Base-by-base conservation (phyloP, 148 eudicot genomes). In the Amaranthus cruentus region DNA sequence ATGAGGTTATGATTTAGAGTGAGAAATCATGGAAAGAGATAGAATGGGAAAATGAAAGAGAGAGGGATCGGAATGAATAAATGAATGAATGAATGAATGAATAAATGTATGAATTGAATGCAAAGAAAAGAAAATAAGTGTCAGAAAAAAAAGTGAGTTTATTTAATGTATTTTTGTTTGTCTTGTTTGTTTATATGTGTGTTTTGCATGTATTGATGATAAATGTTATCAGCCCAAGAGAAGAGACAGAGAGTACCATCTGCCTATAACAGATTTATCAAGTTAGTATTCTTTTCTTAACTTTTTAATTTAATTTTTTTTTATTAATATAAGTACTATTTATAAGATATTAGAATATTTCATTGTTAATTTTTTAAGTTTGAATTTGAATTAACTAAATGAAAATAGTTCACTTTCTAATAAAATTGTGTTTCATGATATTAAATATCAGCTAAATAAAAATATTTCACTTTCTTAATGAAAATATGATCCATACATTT, bases 221-320 rank as follows among this genome's bases (percentile, higher is more conserved):
- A 53, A 67, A 42, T 69, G 74, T 57, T 61, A n/a, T 47, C 47
- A 95, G 98, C 97, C 68, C 97, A 97, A 78, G 98, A 95, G 89
- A 95, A 95, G 86, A 85, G 98, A 87, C 98, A 95, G 88, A 85
- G 98, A 88, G 97, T 94, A 81, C 98, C 98, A 67, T 92, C 97
- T 66, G 96, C 98, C 62, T 95, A 95, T 83, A 95, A 95, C 81
- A 88, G 97, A 43, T 95, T 95, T 90, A 95, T 95, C 88, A 95
- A 95, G 99, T 95, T 80, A 80, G 98, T 82, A 64, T 18, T 46
- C 50, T 18, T 47, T 67, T 6, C 12, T 60, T 53, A 47, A 54
- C 14, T 59, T 66, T 9, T 47, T 49, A 56, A 4, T 47, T 76
- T 43, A 13, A 59, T 73, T 14, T 9, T 1, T 47, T 68, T 47